These are phyloP conservation scores for Pseudonitzschia multiseries DNA, from an alignment of 108 stramenopile genomes.

Conservation along the genomic window DNA sequence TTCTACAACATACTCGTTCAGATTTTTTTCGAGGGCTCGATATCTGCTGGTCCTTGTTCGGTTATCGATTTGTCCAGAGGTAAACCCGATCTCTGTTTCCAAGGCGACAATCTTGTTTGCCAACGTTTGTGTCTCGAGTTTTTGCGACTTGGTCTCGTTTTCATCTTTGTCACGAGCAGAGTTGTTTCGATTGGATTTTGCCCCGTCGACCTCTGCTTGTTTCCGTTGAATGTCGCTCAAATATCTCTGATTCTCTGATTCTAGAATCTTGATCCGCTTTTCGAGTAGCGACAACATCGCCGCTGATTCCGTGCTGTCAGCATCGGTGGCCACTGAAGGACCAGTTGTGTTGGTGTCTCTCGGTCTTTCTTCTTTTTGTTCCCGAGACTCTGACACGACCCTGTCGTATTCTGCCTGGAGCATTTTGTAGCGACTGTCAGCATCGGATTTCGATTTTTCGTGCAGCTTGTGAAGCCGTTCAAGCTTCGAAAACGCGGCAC, in stretches of 20 bases:
- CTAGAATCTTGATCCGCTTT: slow-evolving; percentile 26
- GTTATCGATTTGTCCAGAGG: slow-evolving; percentile 21
- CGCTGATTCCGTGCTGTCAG: background rate
- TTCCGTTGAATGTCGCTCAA: background rate
- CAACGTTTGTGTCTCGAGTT: slow-evolving; percentile 15
- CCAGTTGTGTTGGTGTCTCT: background rate
- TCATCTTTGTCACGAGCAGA: background rate
- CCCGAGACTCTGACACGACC: background rate
- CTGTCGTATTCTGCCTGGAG: slow-evolving; percentile 16
- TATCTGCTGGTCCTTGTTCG: slow-evolving; percentile 17
- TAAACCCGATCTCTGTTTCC: slow-evolving; percentile 21
- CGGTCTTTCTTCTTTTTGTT: background rate
- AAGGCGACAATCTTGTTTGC: slow-evolving; percentile 19
- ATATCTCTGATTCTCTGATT: slow-evolving; percentile 24
- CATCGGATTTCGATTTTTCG: slow-evolving; percentile 6
- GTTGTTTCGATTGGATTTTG: slow-evolving; percentile 4
- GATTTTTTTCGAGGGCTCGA: slow-evolving; percentile 19
- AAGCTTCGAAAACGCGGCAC: slow-evolving; percentile 15
- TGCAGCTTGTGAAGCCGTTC: slow-evolving; percentile 18
- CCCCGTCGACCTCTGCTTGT: slow-evolving; percentile 9
- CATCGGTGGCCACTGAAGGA: background rate
- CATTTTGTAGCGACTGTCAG: background rate
- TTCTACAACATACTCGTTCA: slow-evolving; percentile 29
- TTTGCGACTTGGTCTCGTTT: background rate
- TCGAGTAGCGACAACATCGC: background rate